A percentile compares a stretch with the other conserved stretches of the same genome.
These are phyloP conservation scores for Solanum verrucosum DNA, from an alignment of 257 asterid genomes.

Conservation along the genomic window DNA sequence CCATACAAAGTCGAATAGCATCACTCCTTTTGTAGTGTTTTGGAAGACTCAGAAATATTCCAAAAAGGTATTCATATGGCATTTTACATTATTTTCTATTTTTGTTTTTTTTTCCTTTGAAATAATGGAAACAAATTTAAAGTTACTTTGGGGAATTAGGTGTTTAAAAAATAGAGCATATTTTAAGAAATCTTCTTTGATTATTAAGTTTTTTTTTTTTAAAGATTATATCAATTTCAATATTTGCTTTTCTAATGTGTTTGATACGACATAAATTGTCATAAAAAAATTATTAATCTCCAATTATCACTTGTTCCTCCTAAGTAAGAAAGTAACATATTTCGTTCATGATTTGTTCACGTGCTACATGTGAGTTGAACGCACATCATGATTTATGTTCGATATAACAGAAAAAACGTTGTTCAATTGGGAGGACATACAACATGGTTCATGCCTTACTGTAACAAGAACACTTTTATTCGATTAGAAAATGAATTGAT, in stretches of 20 bases:
- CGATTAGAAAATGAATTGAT: neutral
- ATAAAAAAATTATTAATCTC: neutral
- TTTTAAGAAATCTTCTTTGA: neutral
- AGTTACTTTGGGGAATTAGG: neutral
- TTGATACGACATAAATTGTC: neutral
- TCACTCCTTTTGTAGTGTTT: neutral
- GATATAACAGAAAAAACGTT: neutral
- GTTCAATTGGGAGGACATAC: neutral
- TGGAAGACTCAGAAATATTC: neutral
- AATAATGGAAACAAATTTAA: neutral
- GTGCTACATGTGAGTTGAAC: neutral
- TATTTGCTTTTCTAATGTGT: neutral
- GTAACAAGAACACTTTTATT: neutral
- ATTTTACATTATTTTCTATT: neutral
- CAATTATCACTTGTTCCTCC: neutral
- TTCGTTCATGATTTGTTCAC: neutral
- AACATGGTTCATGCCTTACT: neutral
- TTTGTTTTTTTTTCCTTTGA: neutral
- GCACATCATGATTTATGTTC: neutral
- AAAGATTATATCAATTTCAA: neutral
- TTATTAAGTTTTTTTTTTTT: neutral
- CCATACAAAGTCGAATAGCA: neutral
- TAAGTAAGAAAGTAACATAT: neutral
- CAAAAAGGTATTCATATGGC: neutral
- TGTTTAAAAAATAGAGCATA: neutral